phyloP scores from a whole-genome alignment of 441 rosid genomes.

The Eruca vesicaria region DNA sequence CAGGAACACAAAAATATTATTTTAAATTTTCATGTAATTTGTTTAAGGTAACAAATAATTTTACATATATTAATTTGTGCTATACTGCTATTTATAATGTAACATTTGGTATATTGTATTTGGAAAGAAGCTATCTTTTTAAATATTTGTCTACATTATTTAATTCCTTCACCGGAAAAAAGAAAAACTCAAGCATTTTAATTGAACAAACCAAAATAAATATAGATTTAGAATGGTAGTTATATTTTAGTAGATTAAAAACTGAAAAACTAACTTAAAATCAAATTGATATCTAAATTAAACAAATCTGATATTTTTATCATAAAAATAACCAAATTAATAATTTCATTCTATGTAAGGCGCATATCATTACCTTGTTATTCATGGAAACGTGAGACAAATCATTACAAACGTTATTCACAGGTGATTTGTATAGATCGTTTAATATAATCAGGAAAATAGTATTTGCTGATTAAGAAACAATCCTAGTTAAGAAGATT shows the following conservation, averaged over 20 bases:
- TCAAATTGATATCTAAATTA: too few species aligned
- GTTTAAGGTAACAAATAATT: not conserved
- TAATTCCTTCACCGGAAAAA: not conserved
- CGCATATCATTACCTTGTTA: too few species aligned
- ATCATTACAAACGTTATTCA: not conserved
- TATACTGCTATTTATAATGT: not conserved
- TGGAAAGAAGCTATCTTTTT: not conserved
- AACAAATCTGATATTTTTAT: too few species aligned
- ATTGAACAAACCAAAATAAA: too few species aligned
- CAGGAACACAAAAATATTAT: not conserved
- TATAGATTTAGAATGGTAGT: too few species aligned
- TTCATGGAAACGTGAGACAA: constrained; percentile 3
- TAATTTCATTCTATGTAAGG: too few species aligned
- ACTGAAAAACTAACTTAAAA: too few species aligned
- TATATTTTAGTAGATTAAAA: too few species aligned
- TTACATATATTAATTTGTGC: not conserved
- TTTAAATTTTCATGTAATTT: not conserved
- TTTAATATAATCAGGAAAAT: not conserved
- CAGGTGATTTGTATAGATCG: not conserved
- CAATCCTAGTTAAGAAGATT: not conserved
- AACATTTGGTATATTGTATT: not conserved
- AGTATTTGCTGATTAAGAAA: not conserved
- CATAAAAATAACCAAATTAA: too few species aligned
- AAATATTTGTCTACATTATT: not conserved
- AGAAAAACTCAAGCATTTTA: too few species aligned